Evolutionary conservation across 441 rosid species (phyloP).

Genomic region (Erodium chrysanthum): DNA sequence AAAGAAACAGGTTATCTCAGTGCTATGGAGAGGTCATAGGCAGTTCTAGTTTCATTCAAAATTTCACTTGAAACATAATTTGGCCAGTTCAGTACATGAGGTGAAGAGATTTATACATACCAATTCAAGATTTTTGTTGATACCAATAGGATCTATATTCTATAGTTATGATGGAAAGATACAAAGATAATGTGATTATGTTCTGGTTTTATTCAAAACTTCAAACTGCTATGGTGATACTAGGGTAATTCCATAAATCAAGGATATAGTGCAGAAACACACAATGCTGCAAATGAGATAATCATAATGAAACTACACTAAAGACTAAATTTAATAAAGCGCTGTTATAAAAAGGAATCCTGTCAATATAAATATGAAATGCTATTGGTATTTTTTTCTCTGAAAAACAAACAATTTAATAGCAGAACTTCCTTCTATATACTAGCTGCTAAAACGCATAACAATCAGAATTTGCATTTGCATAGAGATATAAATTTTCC

Average conservation of each 20-base stretch:
- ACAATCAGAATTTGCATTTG: background rate
- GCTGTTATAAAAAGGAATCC: background rate
- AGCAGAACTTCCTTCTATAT: background rate
- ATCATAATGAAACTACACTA: background rate
- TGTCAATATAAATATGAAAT: background rate
- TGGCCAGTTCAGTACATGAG: background rate
- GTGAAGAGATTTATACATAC: background rate
- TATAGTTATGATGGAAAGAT: background rate
- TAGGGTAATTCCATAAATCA: background rate
- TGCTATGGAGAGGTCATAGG: background rate
- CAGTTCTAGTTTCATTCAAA: background rate
- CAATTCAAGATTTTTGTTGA: background rate
- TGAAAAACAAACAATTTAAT: background rate
- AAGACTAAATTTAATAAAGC: background rate
- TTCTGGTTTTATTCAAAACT: background rate
- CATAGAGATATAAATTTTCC: background rate
- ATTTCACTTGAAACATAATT: background rate
- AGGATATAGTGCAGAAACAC: background rate
- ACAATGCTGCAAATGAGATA: background rate
- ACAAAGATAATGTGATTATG: background rate
- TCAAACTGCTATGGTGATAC: background rate
- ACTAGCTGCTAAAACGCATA: background rate
- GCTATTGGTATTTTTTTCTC: background rate
- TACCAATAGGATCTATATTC: background rate
- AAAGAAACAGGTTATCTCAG: background rate